Evolutionary conservation across 352 stramenopile species (phyloP), one percentile per base, ranked within the genome.

Genomic region (Phytophthora pistaciae): DNA sequence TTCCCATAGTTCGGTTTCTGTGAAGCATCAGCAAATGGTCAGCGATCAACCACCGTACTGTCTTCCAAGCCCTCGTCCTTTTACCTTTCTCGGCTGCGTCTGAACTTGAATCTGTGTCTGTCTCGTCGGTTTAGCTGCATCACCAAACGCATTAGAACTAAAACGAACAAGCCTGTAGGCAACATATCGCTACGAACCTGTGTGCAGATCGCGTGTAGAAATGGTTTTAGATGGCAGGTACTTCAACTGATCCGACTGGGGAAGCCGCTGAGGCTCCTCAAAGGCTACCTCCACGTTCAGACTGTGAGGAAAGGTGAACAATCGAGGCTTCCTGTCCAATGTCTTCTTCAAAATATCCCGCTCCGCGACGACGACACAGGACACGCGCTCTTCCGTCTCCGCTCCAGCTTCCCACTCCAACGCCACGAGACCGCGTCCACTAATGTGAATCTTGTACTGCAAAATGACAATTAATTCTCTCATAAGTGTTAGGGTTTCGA

Each of bases 391-490:
- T 70, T 95, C 82, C 9, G 81, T 92, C 57, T 93, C 88, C 16
- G 76, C 68, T 23, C 82, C 84, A 55, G 84, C 79, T 14, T 87
- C 76, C 84, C 84, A 94, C 56, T 91, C 65, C 44, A 90, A 65
- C 20, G 53, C 50, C 33, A 89, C 78, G 48, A 95, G 59, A 0
- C 88, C 88, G 33, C 49, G 66, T n/a, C 88, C 88, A 21, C 69
- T 58, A 18, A 93, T 72, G 8, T 72, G 60, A 55, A 93, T 44
- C 55, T 89, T 92, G 61, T 91, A 94, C 87, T 94, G 42, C 25
- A 59, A 10, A 61, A 9, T 23, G 14, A 62, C 16, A 44, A 68
- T 13, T 60, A 56, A 58, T 14, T 20, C 16, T 60, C 25, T 38
- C 25, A 14, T 56, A 40, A 46, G 5, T 31, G 14, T 42, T 10